phyloP scores from a whole-genome alignment of 2,329 filamentous ascomycete species.

The Ilyonectria robusta region DNA sequence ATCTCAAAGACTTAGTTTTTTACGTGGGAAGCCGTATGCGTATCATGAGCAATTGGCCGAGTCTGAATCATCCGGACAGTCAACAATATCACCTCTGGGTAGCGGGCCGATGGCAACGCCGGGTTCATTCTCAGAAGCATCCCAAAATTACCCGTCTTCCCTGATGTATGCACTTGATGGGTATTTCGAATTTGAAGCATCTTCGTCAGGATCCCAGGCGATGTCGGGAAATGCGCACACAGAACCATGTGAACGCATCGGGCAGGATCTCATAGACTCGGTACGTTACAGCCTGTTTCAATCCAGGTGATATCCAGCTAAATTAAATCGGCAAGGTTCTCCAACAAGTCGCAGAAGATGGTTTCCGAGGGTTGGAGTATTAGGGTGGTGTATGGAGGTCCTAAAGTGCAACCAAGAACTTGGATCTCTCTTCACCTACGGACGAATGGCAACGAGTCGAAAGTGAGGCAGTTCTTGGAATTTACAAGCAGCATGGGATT shows the following conservation, averaged over 20 bases:
- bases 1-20: not conserved
- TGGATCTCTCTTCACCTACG: not conserved
- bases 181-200: conserved; percentile 27
- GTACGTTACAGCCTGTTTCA: not conserved
- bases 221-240: not conserved
- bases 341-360: conserved; percentile 20
- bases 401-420: not conserved
- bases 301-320: not conserved
- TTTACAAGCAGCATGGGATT: too few species aligned
- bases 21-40: conserved; percentile 25
- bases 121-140: not conserved
- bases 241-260: not conserved
- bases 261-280: conserved; percentile 22
- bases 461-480: too few species aligned
- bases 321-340: conserved; percentile 6
- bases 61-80: not conserved
- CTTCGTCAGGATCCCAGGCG: not conserved
- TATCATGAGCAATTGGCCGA: not conserved
- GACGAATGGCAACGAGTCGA: not conserved
- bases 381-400: not conserved
- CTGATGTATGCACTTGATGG: conserved; percentile 16
- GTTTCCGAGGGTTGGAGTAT: conserved; percentile 5
- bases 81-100: not conserved
- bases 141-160: not conserved
- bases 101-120: not conserved